phyloP scores from a whole-genome alignment of 1,139 yeast genomes.

The Arxiozyma bovina region DNA sequence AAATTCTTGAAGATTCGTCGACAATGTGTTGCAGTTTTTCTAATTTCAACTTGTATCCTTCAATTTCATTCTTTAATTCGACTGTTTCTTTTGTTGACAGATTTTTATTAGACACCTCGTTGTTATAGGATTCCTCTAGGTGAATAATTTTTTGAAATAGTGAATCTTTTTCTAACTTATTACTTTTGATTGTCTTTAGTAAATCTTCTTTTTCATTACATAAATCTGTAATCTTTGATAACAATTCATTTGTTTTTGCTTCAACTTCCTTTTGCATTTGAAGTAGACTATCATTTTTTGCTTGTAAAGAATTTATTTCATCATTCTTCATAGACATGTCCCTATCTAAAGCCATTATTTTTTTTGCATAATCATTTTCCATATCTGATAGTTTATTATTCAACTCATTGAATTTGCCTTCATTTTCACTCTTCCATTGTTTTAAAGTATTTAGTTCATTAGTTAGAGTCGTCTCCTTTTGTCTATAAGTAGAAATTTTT shows the following conservation, averaged over 20 bases:
- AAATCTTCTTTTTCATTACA: slow-evolving; percentile 51
- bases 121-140: slow-evolving; percentile 23
- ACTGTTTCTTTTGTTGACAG: slow-evolving; percentile 28
- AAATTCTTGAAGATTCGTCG: slow-evolving; percentile 18
- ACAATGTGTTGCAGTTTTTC: slow-evolving; percentile 27
- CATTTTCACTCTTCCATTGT: background rate
- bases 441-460: background rate
- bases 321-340: slow-evolving; percentile 13
- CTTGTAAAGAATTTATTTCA: slow-evolving; percentile 13
- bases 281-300: slow-evolving; percentile 25
- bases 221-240: slow-evolving; percentile 44
- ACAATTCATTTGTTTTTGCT: slow-evolving; percentile 43
- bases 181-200: slow-evolving; percentile 32
- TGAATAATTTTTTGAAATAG: background rate
- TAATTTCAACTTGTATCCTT: slow-evolving; percentile 34
- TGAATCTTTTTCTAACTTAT: background rate
- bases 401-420: slow-evolving; percentile 13
- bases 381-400: slow-evolving; percentile 24
- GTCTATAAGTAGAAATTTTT: slow-evolving; percentile 19
- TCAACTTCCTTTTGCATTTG: slow-evolving; percentile 33
- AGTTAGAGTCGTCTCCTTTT: slow-evolving; percentile 6
- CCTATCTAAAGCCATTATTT: slow-evolving; percentile 16
- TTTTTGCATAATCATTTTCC: slow-evolving; percentile 15
- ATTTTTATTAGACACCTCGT: slow-evolving; percentile 39
- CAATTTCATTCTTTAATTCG: slow-evolving; percentile 38